A percentile compares a stretch with the other conserved stretches of the same genome.
Conservation (phyloP, 352 stramenopile genomes). For the Phytophthora fragariaefolia region DNA sequence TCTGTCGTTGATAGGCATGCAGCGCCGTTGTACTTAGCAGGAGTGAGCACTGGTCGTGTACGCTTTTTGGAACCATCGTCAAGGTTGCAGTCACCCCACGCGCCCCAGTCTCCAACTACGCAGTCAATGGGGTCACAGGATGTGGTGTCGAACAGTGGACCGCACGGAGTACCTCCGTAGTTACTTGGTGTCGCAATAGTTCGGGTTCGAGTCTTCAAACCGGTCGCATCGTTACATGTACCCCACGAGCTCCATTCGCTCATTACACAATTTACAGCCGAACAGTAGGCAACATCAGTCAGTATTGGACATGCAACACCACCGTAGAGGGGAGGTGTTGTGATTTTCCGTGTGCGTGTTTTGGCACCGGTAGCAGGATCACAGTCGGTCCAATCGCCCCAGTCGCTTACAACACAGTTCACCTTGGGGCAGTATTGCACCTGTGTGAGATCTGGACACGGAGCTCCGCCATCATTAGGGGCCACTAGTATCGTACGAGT, state of each 20-base stretch:
- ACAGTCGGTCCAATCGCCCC: conserved; percentile 43
- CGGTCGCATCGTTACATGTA: conserved; percentile 43
- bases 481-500: conserved; percentile 45
- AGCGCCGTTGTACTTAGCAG: conserved; percentile 34
- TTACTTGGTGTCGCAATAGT: conserved; percentile 30
- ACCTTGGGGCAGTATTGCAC: conserved; percentile 50
- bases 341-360: conserved; percentile 37
- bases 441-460: conserved; percentile 48
- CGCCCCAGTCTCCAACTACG: conserved; percentile 41
- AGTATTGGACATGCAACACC: conserved; percentile 39
- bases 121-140: conserved; percentile 48
- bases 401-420: conserved; percentile 52
- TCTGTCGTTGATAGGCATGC: conserved; percentile 35
- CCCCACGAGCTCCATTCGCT: conserved; percentile 46
- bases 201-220: conserved; percentile 39
- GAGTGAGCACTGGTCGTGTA: conserved; percentile 33
- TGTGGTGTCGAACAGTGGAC: conserved; percentile 25
- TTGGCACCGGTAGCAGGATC: conserved; percentile 45
- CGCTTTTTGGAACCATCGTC: conserved; percentile 33
- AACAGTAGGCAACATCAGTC: conserved; percentile 41
- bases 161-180: conserved; percentile 38
- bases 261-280: conserved; percentile 47
- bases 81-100: conserved; percentile 41
- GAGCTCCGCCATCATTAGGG: conserved; percentile 41
- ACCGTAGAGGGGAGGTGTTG: conserved; percentile 38